These are phyloP conservation scores for Populus nigra DNA, from an alignment of 345 rosid species.

Conservation along the genomic window DNA sequence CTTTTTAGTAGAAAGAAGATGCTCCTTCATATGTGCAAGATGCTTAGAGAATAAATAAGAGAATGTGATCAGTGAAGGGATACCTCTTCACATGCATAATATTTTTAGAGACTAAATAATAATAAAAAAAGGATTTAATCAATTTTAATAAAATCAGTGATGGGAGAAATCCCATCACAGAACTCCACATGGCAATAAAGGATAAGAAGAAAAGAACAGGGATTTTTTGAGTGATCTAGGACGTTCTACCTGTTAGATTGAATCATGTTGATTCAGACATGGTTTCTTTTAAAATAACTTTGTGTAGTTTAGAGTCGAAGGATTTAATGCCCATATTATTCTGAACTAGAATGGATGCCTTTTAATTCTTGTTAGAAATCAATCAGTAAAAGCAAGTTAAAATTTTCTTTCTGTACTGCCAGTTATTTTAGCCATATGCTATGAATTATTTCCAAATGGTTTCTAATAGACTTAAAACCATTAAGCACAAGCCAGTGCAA, in stretches of 20 bases:
- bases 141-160: too few relatives aligned
- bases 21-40: not conserved
- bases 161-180: too few relatives aligned
- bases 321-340: not conserved
- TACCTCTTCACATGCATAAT: too few relatives aligned
- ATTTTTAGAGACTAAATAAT: too few relatives aligned
- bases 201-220: too few relatives aligned
- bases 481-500: not conserved
- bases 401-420: too few relatives aligned
- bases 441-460: not conserved
- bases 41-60: slow-evolving; percentile 9
- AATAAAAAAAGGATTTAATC: too few relatives aligned
- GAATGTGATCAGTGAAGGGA: too few relatives aligned
- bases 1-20: not conserved
- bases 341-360: not conserved
- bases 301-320: not conserved
- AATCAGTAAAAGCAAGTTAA: too few relatives aligned
- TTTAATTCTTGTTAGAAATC: not conserved
- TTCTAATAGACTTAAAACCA: not conserved
- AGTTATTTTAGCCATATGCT: too few relatives aligned
- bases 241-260: not conserved
- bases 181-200: too few relatives aligned
- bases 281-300: not conserved
- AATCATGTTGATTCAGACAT: not conserved
- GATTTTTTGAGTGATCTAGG: too few relatives aligned